A percentile compares a stretch with the other conserved stretches of the same genome.
Conservation (phyloP, 768 basidiomycete genomes). For the Lentinus tigrinus region DNA sequence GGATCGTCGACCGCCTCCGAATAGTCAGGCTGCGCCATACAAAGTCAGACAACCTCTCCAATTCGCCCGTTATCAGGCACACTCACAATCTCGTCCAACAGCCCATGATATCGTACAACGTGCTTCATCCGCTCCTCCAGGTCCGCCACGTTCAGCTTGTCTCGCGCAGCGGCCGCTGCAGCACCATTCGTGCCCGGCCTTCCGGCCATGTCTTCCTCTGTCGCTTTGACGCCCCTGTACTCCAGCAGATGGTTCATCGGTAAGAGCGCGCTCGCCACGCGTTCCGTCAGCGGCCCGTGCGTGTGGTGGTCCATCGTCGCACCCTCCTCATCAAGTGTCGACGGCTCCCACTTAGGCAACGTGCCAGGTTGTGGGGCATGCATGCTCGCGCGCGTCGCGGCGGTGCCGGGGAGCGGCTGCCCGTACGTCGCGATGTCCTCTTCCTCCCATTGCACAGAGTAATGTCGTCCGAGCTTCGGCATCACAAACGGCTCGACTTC, state of each 20-base stretch:
- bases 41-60: slow-evolving; percentile 15
- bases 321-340: slow-evolving; percentile 72
- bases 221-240: slow-evolving; percentile 80
- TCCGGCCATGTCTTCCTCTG: slow-evolving; percentile 83
- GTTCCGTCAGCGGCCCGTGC: slow-evolving; percentile 85
- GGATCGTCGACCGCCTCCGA: slow-evolving; percentile 87
- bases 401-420: slow-evolving; percentile 39
- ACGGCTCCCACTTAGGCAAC: slow-evolving; percentile 79
- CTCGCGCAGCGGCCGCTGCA: slow-evolving; percentile 73
- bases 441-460: slow-evolving; percentile 91
- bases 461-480: slow-evolving; percentile 86
- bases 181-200: slow-evolving; percentile 67
- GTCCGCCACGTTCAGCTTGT: slow-evolving; percentile 77
- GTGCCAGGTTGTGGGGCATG: slow-evolving; percentile 36
- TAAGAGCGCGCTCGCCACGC: slow-evolving; percentile 72
- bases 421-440: slow-evolving; percentile 66
- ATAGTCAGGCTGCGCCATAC: slow-evolving; percentile 60
- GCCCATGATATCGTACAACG: slow-evolving; percentile 74
- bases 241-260: slow-evolving; percentile 61
- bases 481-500: slow-evolving; percentile 85
- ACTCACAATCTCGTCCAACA: slow-evolving; percentile 70
- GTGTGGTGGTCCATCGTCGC: slow-evolving; percentile 73
- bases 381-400: slow-evolving; percentile 35
- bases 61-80: slow-evolving; percentile 2
- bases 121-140: slow-evolving; percentile 74